Conservation (phyloP, 805 yeast genomes). For the Yarrowia hollandica region DNA sequence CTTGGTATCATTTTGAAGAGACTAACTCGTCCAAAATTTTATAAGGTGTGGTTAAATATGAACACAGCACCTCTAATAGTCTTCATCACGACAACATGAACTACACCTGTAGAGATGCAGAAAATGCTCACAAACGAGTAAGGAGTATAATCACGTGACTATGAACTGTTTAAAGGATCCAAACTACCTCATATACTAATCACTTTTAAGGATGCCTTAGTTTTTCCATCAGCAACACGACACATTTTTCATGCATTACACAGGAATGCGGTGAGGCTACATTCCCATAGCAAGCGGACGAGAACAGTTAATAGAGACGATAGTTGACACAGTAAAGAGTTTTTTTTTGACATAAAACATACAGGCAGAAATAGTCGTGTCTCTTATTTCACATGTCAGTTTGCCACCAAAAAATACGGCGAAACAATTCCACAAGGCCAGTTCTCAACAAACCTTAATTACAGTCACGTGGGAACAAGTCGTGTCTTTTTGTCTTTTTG, state of each 20-base stretch:
- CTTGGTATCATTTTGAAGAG: no score
- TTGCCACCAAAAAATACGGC: conserved; percentile 6
- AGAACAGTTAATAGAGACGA: neutral
- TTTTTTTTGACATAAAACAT: no score
- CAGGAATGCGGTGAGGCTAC: conserved; percentile 10
- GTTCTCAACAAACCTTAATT: neutral
- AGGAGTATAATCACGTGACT: no score
- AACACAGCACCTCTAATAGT: no score
- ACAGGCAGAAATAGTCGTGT: neutral
- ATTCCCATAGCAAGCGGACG: neutral
- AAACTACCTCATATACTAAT: no score
- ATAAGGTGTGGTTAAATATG: no score
- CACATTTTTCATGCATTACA: conserved; percentile 2
- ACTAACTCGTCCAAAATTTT: no score
- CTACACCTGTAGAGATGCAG: no score
- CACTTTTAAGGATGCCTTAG: no score
- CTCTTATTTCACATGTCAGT: neutral
- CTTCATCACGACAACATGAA: no score
- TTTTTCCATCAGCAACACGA: neutral
- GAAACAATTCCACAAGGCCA: conserved; percentile 1
- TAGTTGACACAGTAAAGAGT: neutral
- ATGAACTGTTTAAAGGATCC: no score
- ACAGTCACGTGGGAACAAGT: neutral
- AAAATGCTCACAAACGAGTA: no score
- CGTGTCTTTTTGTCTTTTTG: conserved; percentile 5